These are phyloP conservation scores for Eucalyptus regnans DNA, from an alignment of 345 rosid species.

Conservation along the genomic window DNA sequence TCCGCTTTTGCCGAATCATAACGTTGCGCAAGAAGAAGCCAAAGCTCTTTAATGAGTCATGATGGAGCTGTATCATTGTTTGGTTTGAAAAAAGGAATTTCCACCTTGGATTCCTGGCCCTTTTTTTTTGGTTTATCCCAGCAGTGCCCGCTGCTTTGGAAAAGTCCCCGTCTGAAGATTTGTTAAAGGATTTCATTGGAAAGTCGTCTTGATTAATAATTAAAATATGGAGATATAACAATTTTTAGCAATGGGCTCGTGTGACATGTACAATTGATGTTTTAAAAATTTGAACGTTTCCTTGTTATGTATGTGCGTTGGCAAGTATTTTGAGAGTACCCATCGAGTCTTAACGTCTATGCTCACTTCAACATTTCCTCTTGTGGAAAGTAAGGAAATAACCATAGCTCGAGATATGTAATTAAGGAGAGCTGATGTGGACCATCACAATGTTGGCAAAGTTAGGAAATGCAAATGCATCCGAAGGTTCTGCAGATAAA, in stretches of 20 bases:
- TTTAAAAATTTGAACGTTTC: background rate
- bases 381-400: background rate
- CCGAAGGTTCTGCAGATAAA: background rate
- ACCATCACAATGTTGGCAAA: background rate
- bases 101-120: background rate
- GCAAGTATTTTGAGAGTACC: background rate
- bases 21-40: background rate
- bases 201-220: background rate
- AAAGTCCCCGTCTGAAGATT: background rate
- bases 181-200: background rate
- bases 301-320: too few species aligned
- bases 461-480: background rate
- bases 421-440: background rate
- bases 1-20: background rate
- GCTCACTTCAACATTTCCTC: background rate
- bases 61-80: background rate
- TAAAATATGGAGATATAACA: background rate
- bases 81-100: background rate
- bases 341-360: background rate
- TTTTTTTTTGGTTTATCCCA: background rate
- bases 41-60: background rate
- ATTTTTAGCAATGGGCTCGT: background rate
- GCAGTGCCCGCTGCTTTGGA: background rate
- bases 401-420: background rate
- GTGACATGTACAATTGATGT: background rate